phyloP scores from a whole-genome alignment of 2,329 filamentous ascomycete genomes.

The Aspergillus sojae region DNA sequence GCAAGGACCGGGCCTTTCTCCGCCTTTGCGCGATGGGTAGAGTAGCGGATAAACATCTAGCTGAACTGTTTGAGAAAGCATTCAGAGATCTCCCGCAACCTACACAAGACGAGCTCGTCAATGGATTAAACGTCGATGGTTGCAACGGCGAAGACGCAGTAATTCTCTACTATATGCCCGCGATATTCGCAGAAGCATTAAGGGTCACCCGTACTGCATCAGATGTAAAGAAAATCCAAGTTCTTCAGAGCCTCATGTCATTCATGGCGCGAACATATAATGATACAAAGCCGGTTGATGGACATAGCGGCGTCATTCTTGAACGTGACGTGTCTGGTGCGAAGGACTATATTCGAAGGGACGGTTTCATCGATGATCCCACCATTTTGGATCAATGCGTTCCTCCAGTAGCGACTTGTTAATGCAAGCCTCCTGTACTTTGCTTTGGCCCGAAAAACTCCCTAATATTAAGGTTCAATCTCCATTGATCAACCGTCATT shows the following conservation, averaged over 20 bases:
- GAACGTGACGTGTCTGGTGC: conserved; percentile 8
- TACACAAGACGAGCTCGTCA: background rate
- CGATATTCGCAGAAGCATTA: conserved; percentile 5
- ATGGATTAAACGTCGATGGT: conserved; percentile 2
- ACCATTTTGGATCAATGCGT: background rate
- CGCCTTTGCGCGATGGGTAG: conserved; percentile 11
- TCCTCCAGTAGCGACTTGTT: background rate
- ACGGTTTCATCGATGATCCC: background rate
- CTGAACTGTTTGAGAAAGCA: conserved; percentile 4
- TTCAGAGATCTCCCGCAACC: background rate
- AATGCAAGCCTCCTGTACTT: background rate
- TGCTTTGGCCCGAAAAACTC: too few relatives aligned
- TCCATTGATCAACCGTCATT: background rate
- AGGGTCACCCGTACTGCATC: background rate
- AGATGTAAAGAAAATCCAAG: background rate
- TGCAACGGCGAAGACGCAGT: conserved; percentile 2
- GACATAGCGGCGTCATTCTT: background rate
- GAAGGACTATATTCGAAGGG: background rate
- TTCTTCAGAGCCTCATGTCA: conserved; percentile 2
- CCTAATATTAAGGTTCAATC: background rate
- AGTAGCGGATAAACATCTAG: conserved; percentile 7
- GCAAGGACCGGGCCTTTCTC: conserved; percentile 6
- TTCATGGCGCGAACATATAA: conserved; percentile 10
- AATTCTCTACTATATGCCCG: conserved; percentile 13
- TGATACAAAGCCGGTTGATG: background rate